Evolutionary conservation across 352 stramenopile species (phyloP).

Genomic region (Peronospora tabacina): DNA sequence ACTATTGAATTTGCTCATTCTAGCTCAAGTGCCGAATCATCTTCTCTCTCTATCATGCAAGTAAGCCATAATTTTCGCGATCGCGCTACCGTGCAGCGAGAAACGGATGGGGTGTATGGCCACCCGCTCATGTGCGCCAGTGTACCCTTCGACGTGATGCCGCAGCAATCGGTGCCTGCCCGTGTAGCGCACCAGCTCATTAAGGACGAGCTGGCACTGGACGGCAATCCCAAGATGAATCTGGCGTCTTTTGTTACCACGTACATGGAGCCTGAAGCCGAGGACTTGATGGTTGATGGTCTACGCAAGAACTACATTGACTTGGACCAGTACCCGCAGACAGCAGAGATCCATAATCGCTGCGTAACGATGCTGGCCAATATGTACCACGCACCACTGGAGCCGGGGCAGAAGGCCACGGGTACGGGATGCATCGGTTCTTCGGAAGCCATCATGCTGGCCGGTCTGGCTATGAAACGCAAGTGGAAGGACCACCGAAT

Average conservation of each 20-base stretch:
- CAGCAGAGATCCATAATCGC: conserved; percentile 89
- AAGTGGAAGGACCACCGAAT: conserved; percentile 84
- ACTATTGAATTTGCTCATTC: conserved; percentile 24
- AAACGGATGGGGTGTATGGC: conserved; percentile 65
- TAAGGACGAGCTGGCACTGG: conserved; percentile 84
- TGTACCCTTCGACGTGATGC: conserved; percentile 57
- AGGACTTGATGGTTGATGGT: conserved; percentile 86
- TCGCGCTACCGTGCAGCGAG: conserved; percentile 16
- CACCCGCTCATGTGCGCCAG: conserved; percentile 74
- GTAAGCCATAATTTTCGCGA: conserved; percentile 35
- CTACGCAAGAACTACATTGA: conserved; percentile 91
- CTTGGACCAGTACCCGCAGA: conserved; percentile 89
- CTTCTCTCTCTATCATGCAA: conserved; percentile 25
- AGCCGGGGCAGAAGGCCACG: conserved; percentile 45
- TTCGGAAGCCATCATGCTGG: conserved; percentile 89
- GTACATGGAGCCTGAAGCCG: conserved; percentile 87
- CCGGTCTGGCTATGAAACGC: conserved; percentile 87
- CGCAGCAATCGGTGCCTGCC: conserved; percentile 56
- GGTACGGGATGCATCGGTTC: conserved; percentile 89
- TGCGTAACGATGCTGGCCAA: conserved; percentile 90
- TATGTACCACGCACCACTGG: conserved; percentile 79
- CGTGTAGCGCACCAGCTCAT: conserved; percentile 84
- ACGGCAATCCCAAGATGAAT: conserved; percentile 89
- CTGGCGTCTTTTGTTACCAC: conserved; percentile 89
- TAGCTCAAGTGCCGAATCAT: conserved; percentile 4